Percentiles rank a stretch among this genome's conserved stretches.
Evolutionary conservation across 2,329 filamentous ascomycete species (phyloP).

Genomic region (Fusarium brevicatenulatum): DNA sequence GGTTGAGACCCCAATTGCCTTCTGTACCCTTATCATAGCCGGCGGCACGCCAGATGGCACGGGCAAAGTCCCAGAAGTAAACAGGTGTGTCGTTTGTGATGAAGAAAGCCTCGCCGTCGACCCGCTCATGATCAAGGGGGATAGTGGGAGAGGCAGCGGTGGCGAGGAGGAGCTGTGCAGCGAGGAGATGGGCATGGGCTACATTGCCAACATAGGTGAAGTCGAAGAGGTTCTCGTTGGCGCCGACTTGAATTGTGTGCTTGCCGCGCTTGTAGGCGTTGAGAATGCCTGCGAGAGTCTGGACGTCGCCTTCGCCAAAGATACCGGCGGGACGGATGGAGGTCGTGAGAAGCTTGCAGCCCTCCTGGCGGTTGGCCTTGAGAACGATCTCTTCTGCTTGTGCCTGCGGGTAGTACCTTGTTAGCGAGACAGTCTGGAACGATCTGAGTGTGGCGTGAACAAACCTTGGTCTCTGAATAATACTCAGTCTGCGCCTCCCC

Average conservation of each 20-base stretch:
- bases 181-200: slow-evolving; percentile 83
- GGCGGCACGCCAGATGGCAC: slow-evolving; percentile 77
- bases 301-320: slow-evolving; percentile 88
- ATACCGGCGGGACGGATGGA: slow-evolving; percentile 88
- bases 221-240: slow-evolving; percentile 71
- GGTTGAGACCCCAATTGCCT: slow-evolving; percentile 65
- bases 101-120: slow-evolving; percentile 89
- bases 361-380: slow-evolving; percentile 71
- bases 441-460: not conserved
- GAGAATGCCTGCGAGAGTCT: slow-evolving; percentile 78
- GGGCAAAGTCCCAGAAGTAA: slow-evolving; percentile 90
- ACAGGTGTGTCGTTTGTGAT: slow-evolving; percentile 89
- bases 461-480: slow-evolving; percentile 90
- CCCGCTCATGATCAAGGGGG: slow-evolving; percentile 76
- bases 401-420: slow-evolving; percentile 57
- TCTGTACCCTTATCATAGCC: slow-evolving; percentile 63
- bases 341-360: slow-evolving; percentile 75
- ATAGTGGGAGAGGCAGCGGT: slow-evolving; percentile 65
- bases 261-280: slow-evolving; percentile 74
- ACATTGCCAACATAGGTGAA: slow-evolving; percentile 73
- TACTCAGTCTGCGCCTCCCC: slow-evolving; percentile 78
- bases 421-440: not conserved
- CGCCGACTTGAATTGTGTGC: slow-evolving; percentile 82
- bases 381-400: slow-evolving; percentile 85
- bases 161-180: slow-evolving; percentile 75